Conservation (phyloP, 164 flowering plant species). For the Chimonanthus praecox region DNA sequence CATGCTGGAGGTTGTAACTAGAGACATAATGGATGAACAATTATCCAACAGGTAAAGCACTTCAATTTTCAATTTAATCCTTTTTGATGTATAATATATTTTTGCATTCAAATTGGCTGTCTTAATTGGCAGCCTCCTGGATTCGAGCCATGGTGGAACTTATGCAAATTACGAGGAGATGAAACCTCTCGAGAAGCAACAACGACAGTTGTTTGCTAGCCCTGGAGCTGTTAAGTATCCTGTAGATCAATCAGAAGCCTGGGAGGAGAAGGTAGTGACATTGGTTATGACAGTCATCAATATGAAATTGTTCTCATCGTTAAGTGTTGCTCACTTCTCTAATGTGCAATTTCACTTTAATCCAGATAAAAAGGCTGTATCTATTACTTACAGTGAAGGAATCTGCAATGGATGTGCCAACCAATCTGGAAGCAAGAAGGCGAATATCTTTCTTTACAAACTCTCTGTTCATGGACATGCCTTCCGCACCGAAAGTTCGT, state of each 20-base stretch:
- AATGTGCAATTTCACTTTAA: background rate
- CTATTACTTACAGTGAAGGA: constrained; percentile 89
- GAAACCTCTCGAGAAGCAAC: constrained; percentile 50
- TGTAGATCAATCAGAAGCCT: constrained; percentile 55
- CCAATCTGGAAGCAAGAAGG: constrained; percentile 92
- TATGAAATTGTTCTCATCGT: background rate
- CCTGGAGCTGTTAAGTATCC: constrained; percentile 94
- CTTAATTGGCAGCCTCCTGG: constrained; percentile 43
- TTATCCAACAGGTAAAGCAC: constrained; percentile 42
- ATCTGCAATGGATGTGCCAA: constrained; percentile 98
- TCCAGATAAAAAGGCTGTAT: constrained; percentile 74
- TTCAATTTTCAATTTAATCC: background rate
- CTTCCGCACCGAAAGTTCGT: constrained; percentile 94
- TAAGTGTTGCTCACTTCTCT: background rate
- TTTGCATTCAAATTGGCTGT: background rate
- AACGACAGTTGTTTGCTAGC: constrained; percentile 73
- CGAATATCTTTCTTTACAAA: constrained; percentile 93
- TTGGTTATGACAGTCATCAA: background rate
- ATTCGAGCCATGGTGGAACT: constrained; percentile 67
- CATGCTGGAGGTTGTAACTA: constrained; percentile 87
- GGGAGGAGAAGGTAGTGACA: constrained; percentile 74
- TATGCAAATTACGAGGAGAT: constrained; percentile 49
- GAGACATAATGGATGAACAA: constrained; percentile 81
- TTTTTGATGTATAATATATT: constrained; percentile 6
- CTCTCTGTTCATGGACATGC: constrained; percentile 97